Base-by-base conservation (phyloP, 176 grass and related monocot genomes). In the Elaeis guineensis region DNA sequence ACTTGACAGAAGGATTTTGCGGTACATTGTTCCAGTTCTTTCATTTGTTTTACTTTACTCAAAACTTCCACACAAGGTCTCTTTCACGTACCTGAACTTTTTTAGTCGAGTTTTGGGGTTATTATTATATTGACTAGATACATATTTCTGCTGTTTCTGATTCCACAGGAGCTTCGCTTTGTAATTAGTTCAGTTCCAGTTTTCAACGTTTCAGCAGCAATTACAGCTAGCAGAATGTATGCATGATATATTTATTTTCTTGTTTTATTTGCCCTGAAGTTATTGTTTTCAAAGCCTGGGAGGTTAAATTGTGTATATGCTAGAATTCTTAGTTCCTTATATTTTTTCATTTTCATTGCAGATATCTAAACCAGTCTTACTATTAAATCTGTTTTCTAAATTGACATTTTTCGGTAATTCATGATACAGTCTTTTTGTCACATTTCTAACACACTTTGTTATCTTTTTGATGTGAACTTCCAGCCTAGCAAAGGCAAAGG, bases 31-130 rank as follows among this genome's bases (percentile, higher is more conserved):
- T 77, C 93, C 93, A 20, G 85, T 92, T 68, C 83, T 85, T 49
- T 89, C 77, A 58, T 98, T 98, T 85, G 77, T 98, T 80, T 61
- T 83, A 54, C 85, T 98, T 66, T 92, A 98, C 81, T 98, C 93
- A 69, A 98, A 98, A 80, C 93, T 92, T 66, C 87, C 74, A 55
- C 93, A 92, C 79, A 92, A 98, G 93, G 93, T 98, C 52, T 76
- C 35, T 44, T 44, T 14, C 17, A 22, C 59, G 20, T 26, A 74
- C 28, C 48, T 56, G 16, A 48, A 79, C 22, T 64, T 50, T 50
- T 11, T 51, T 3, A 72, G 23, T 21, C 49, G 69, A 29, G 3
- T 49, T 55, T 51, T 74, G n/a, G 5, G 15, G 20, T n/a, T 49
- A 30, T 17, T 77, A 15, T 62, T 53, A n/a, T 56, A 21, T 25